These are phyloP conservation scores for Cyberlindnera sargentensis DNA, from an alignment of 805 yeast genomes.

Conservation along the genomic window DNA sequence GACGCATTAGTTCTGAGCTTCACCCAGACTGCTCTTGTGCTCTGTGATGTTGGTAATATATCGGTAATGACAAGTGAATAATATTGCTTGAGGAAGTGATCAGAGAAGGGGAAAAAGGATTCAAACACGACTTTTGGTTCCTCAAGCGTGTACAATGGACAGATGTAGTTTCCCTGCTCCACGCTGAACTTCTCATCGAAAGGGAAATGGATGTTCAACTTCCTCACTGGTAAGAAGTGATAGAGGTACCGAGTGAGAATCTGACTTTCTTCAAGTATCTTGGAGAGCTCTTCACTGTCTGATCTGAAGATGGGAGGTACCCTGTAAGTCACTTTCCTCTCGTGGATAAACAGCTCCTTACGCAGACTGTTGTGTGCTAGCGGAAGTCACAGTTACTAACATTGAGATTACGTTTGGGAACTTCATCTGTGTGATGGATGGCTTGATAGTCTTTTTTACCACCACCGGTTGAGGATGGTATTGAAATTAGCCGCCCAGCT, in stretches of 20 bases:
- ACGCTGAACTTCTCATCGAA: conserved; percentile 8
- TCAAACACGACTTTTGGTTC: conserved; percentile 10
- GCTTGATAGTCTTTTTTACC: too few relatives aligned
- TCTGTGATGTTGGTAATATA: conserved; percentile 6
- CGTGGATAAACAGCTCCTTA: neutral
- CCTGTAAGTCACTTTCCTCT: conserved; percentile 5
- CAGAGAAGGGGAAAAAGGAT: conserved; percentile 10
- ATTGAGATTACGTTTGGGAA: too few relatives aligned
- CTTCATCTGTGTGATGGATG: too few relatives aligned
- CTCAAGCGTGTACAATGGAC: conserved; percentile 12
- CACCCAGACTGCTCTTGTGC: conserved; percentile 15
- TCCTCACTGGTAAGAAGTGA: conserved; percentile 17
- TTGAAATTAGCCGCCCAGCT: too few relatives aligned
- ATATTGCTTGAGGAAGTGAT: conserved; percentile 1
- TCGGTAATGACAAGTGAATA: conserved; percentile 15
- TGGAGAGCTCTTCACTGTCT: conserved; percentile 1
- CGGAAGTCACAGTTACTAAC: too few relatives aligned
- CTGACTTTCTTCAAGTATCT: neutral
- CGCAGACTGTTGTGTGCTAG: too few relatives aligned
- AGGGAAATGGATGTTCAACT: conserved; percentile 6
- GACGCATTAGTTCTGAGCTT: conserved; percentile 9
- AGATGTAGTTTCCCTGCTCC: conserved; percentile 15
- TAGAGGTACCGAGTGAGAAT: conserved; percentile 7
- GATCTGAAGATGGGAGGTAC: conserved; percentile 5
- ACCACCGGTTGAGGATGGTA: too few relatives aligned